Percentiles rank a stretch among this genome's conserved stretches.
Evolutionary conservation across 192 early-diverging fungal genomes (phyloP).

Genomic region (Gaertneriomyces sp.): DNA sequence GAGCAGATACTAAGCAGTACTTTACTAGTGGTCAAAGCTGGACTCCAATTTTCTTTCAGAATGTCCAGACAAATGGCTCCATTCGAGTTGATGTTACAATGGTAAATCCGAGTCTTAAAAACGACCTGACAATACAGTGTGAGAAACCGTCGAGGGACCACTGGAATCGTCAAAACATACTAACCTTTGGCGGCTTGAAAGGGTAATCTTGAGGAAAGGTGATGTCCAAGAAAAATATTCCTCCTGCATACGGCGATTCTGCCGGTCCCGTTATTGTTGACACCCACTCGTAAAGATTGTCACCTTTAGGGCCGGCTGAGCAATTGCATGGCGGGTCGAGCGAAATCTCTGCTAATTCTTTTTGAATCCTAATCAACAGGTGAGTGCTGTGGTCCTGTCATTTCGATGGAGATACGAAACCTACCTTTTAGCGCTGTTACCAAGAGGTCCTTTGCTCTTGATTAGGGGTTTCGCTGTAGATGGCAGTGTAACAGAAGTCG

Average conservation of each 20-base stretch:
- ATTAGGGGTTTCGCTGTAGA: background rate
- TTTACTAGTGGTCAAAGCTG: constrained; percentile 91
- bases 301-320: constrained; percentile 93
- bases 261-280: constrained; percentile 88
- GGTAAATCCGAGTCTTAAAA: constrained; percentile 92
- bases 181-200: constrained; percentile 91
- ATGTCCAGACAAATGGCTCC: constrained; percentile 93
- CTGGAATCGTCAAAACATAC: constrained; percentile 2
- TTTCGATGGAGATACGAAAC: background rate
- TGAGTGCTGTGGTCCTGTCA: background rate
- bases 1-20: constrained; percentile 93
- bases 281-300: constrained; percentile 95
- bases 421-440: constrained; percentile 35
- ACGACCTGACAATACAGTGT: constrained; percentile 50
- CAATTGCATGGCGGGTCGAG: constrained; percentile 93
- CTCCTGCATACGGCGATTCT: constrained; percentile 81
- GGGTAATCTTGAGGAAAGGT: constrained; percentile 91
- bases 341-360: constrained; percentile 95
- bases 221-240: constrained; percentile 92
- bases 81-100: constrained; percentile 92
- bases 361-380: constrained; percentile 67
- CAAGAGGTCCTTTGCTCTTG: constrained; percentile 12
- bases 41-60: constrained; percentile 97
- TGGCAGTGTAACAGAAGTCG: background rate
- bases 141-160: background rate